These are phyloP conservation scores for Solanum corneliomulleri DNA, from an alignment of 257 asterid species.

Conservation along the genomic window DNA sequence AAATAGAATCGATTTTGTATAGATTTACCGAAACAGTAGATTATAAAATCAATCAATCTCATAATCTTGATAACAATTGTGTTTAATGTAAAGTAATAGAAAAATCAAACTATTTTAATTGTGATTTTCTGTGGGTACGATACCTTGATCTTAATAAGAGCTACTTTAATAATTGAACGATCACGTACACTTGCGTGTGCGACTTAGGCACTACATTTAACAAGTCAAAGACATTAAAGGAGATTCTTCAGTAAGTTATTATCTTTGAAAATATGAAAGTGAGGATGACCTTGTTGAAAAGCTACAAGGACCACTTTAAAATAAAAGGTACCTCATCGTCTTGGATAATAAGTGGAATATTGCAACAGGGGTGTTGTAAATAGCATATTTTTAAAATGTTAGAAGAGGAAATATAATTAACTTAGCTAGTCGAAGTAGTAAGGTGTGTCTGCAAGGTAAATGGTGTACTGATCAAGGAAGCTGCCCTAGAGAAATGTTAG, in stretches of 20 bases:
- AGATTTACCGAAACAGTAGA: too few species aligned
- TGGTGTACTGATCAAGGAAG: background rate
- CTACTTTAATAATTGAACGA: too few species aligned
- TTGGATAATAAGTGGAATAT: background rate
- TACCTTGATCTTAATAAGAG: too few species aligned
- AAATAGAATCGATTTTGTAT: too few species aligned
- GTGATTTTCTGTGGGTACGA: too few species aligned
- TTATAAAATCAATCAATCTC: too few species aligned
- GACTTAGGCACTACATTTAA: too few species aligned
- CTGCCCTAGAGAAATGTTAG: background rate
- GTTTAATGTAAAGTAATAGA: too few species aligned
- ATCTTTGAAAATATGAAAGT: background rate
- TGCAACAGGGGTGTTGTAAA: background rate
- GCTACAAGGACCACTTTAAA: background rate
- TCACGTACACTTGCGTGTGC: too few species aligned
- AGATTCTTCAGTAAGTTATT: background rate
- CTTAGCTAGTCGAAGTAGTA: background rate
- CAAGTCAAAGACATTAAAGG: background rate
- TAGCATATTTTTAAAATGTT: background rate
- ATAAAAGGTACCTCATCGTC: background rate
- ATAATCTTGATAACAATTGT: too few species aligned
- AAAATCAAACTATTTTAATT: too few species aligned
- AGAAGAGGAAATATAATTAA: background rate
- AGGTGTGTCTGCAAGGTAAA: background rate
- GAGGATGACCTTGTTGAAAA: background rate